A percentile compares a stretch with the other conserved stretches of the same genome.
phyloP scores from a whole-genome alignment of 2,329 filamentous ascomycete genomes.

The Aspergillus tamarii region DNA sequence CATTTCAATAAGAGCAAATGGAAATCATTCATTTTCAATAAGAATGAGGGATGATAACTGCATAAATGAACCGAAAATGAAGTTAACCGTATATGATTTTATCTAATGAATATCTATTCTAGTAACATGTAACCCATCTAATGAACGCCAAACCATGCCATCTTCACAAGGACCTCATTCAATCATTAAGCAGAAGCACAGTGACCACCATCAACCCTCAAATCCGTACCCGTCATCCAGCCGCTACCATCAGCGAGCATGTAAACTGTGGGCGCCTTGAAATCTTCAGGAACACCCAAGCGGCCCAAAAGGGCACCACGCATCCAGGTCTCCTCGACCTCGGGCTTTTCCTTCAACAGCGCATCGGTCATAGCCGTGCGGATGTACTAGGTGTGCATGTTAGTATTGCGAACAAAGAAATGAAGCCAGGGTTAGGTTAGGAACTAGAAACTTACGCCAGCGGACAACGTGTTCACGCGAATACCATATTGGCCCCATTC shows the following conservation, averaged over 20 bases:
- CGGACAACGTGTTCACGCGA: conserved; percentile 78
- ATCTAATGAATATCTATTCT: not conserved
- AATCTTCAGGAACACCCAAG: conserved; percentile 51
- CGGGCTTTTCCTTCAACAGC: conserved; percentile 50
- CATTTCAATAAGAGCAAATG: no score
- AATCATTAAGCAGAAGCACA: conserved; percentile 35
- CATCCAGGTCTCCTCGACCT: conserved; percentile 59
- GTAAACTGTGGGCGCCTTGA: conserved; percentile 40
- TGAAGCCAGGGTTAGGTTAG: no score
- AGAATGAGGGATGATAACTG: no score
- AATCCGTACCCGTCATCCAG: conserved; percentile 46
- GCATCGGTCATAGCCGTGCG: conserved; percentile 54
- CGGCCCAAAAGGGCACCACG: conserved; percentile 54
- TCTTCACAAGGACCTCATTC: not conserved
- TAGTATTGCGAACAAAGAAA: not conserved
- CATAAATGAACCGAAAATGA: not conserved
- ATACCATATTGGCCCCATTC: conserved; percentile 65
- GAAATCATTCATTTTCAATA: no score
- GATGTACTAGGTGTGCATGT: conserved; percentile 43
- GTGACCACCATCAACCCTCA: conserved; percentile 46
- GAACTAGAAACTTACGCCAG: conserved; percentile 54
- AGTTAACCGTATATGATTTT: not conserved
- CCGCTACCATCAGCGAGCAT: conserved; percentile 42
- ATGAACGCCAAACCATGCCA: conserved; percentile 8
- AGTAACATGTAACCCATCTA: not conserved